Evolutionary conservation across 2,329 filamentous ascomycete genomes (phyloP).

Genomic region (Sporothrix mexicana): DNA sequence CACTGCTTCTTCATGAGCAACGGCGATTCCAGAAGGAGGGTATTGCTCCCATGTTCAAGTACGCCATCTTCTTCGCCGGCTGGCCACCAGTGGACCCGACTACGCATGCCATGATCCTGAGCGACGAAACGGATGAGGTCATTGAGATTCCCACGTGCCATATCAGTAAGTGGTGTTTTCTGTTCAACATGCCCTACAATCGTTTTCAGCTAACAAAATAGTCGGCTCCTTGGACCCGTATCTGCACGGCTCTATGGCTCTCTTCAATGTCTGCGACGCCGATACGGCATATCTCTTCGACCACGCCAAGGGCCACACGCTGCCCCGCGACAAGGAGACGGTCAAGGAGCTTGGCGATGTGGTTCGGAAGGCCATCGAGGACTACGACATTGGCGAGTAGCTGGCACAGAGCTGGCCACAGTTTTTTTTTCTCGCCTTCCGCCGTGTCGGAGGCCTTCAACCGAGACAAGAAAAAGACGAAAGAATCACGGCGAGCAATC

Average conservation of each 20-base stretch:
- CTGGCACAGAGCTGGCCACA: not conserved
- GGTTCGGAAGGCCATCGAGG: conserved; percentile 45
- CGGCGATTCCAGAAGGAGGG: conserved; percentile 47
- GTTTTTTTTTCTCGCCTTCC: not conserved
- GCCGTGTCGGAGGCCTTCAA: conserved; percentile 4
- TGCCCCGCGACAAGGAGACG: conserved; percentile 59
- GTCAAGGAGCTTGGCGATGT: conserved; percentile 55
- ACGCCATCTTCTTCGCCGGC: conserved; percentile 58
- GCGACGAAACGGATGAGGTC: conserved; percentile 55
- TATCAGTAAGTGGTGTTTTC: conserved; percentile 49
- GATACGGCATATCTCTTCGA: conserved; percentile 67
- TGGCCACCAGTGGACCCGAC: conserved; percentile 58
- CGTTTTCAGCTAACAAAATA: conserved; percentile 35
- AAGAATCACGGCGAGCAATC: conserved; percentile 9
- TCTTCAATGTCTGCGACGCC: conserved; percentile 66
- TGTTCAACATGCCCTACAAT: not conserved
- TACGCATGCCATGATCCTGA: conserved; percentile 53
- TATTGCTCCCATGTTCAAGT: conserved; percentile 51
- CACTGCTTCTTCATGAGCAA: conserved; percentile 58
- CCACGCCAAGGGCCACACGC: conserved; percentile 67
- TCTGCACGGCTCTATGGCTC: conserved; percentile 63
- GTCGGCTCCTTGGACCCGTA: conserved; percentile 65
- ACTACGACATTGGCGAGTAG: conserved; percentile 36
- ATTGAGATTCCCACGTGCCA: conserved; percentile 61
- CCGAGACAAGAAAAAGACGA: not conserved